Evolutionary conservation across 2,329 filamentous ascomycete genomes (phyloP).

Genomic region (Sclerotinia glacialis): DNA sequence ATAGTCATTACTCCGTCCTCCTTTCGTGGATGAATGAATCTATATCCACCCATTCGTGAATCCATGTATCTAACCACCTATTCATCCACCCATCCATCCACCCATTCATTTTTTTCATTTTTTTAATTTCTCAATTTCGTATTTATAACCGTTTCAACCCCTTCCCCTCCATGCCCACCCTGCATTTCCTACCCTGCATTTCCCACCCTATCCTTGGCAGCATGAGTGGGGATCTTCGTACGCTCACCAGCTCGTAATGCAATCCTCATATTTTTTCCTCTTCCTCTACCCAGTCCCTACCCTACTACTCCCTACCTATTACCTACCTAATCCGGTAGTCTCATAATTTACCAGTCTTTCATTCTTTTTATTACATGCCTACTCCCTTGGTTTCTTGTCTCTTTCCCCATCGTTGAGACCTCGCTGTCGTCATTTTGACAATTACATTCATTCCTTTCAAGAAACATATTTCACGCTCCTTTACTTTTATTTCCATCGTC

Average conservation of each 20-base stretch:
- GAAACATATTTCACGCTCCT: constrained; percentile 16
- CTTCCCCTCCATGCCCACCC: neutral
- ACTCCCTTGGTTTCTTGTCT: constrained; percentile 7
- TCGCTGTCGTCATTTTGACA: neutral
- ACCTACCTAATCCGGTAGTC: too few relatives aligned
- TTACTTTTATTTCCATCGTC: neutral
- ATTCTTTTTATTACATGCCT: constrained; percentile 6
- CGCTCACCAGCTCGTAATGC: neutral
- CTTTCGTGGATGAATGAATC: too few relatives aligned
- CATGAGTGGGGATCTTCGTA: constrained; percentile 2
- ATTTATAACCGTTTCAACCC: neutral
- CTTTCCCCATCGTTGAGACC: neutral
- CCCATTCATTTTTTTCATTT: neutral
- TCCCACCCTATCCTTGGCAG: constrained; percentile 11
- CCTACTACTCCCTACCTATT: neutral
- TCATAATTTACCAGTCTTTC: neutral
- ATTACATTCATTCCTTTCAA: constrained; percentile 9
- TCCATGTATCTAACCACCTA: too few relatives aligned
- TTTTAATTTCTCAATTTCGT: neutral
- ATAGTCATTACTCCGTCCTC: too few relatives aligned
- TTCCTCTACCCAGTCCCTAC: neutral
- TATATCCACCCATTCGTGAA: too few relatives aligned
- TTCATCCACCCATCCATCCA: neutral
- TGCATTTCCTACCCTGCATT: neutral
- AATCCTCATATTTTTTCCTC: neutral